Evolutionary conservation across 306 rosid species (phyloP).

Genomic region (Vigna unguiculata): DNA sequence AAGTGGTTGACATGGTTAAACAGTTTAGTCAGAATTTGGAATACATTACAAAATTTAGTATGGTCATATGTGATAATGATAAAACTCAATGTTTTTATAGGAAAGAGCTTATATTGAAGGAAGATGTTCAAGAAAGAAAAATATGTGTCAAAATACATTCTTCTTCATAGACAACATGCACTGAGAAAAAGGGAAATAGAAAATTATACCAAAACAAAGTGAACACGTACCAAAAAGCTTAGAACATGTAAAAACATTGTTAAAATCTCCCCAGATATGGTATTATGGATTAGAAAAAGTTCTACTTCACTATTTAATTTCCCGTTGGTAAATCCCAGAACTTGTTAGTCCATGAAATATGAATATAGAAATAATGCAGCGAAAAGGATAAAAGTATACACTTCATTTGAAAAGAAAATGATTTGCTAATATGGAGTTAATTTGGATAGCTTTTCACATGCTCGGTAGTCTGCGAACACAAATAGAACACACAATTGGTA

Average conservation of each 20-base stretch:
- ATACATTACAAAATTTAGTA: conserved; percentile 23
- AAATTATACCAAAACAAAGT: not conserved
- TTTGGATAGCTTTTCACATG: conserved; percentile 25
- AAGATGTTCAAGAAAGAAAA: conserved; percentile 20
- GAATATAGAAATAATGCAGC: conserved; percentile 17
- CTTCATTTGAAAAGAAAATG: not conserved
- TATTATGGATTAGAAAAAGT: not conserved
- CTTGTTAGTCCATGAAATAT: conserved; percentile 19
- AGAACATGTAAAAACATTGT: not conserved
- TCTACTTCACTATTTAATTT: conserved; percentile 18
- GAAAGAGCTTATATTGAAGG: not conserved
- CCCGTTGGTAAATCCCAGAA: conserved; percentile 28
- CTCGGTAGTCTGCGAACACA: not conserved
- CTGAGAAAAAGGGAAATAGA: not conserved
- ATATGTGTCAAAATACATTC: conserved; percentile 2
- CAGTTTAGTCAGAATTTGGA: conserved; percentile 15
- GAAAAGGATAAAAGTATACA: not conserved
- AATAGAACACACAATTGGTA: not conserved
- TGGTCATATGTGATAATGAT: conserved; percentile 28
- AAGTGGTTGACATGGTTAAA: conserved; percentile 31
- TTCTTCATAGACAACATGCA: conserved; percentile 12
- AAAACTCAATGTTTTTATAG: not conserved
- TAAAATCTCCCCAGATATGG: conserved; percentile 6
- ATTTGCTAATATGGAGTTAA: conserved; percentile 7
- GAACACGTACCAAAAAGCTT: conserved; percentile 1